Evolutionary conservation across 2,329 filamentous ascomycete species (phyloP).

Genomic region (Pseudogymnoascus pannorum): DNA sequence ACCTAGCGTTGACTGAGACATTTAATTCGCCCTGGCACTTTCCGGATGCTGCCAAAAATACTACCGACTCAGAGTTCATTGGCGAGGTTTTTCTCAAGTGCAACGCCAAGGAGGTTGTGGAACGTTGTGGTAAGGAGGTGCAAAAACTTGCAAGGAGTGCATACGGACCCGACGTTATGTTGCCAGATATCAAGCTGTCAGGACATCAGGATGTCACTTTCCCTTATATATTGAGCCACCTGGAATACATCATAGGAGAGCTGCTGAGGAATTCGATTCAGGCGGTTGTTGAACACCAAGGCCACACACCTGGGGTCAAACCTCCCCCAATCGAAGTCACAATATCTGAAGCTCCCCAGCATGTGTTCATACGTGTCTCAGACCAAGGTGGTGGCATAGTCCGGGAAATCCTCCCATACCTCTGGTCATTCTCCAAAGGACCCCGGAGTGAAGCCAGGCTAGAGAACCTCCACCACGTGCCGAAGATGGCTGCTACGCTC

Average conservation of each 20-base stretch:
- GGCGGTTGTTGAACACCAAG: conserved; percentile 72
- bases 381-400: conserved; percentile 92
- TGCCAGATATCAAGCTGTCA: conserved; percentile 75
- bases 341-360: conserved; percentile 86
- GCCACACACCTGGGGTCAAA: conserved; percentile 32
- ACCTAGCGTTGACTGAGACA: conserved; percentile 88
- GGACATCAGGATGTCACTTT: conserved; percentile 88
- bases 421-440: conserved; percentile 97
- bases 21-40: conserved; percentile 89
- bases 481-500: conserved; percentile 86
- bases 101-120: conserved; percentile 80
- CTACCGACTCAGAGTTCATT: conserved; percentile 71
- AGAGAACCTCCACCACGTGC: conserved; percentile 79
- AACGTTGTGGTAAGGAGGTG: conserved; percentile 71
- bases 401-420: conserved; percentile 72
- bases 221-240: conserved; percentile 89
- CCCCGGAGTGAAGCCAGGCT: conserved; percentile 69
- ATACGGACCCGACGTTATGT: conserved; percentile 60
- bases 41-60: conserved; percentile 58
- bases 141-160: conserved; percentile 66
- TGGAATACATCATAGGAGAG: conserved; percentile 96
- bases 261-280: conserved; percentile 92
- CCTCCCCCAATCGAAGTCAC: conserved; percentile 87
- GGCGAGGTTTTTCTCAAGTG: conserved; percentile 94
- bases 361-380: conserved; percentile 93